Conservation (phyloP, 805 yeast species). For the Candida montana region DNA sequence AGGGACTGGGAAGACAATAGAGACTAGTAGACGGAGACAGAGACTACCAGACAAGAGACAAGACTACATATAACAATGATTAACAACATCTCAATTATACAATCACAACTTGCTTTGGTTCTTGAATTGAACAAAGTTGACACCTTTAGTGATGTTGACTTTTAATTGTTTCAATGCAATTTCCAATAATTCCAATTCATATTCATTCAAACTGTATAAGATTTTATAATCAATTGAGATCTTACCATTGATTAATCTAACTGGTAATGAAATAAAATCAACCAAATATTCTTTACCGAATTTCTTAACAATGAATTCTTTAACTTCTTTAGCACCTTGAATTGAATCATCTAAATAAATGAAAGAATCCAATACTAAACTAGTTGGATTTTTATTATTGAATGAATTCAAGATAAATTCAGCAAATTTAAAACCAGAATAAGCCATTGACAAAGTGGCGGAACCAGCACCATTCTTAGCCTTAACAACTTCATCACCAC, state of each 20-base stretch:
- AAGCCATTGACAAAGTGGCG: constrained; percentile 94
- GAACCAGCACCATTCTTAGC: constrained; percentile 95
- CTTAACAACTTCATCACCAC: constrained; percentile 94
- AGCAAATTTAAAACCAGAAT: constrained; percentile 82
- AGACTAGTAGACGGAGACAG: background rate
- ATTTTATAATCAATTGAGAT: constrained; percentile 49
- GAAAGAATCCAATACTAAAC: constrained; percentile 43
- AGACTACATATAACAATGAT: background rate
- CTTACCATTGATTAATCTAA: constrained; percentile 52
- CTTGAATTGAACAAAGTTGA: constrained; percentile 34
- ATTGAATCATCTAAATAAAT: constrained; percentile 40
- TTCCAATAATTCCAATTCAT: constrained; percentile 51
- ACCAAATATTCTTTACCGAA: constrained; percentile 15
- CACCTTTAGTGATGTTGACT: constrained; percentile 57
- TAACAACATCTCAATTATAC: background rate
- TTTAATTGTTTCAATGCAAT: constrained; percentile 52
- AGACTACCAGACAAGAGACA: no score
- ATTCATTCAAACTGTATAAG: constrained; percentile 41
- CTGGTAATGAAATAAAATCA: constrained; percentile 59
- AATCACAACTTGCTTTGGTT: constrained; percentile 20
- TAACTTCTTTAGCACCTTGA: constrained; percentile 21
- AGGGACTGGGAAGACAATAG: background rate
- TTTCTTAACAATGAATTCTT: constrained; percentile 17
- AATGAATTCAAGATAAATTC: constrained; percentile 26
- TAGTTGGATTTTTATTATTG: constrained; percentile 11